Conservation (phyloP, 257 asterid species). For the Datura wrightii region DNA sequence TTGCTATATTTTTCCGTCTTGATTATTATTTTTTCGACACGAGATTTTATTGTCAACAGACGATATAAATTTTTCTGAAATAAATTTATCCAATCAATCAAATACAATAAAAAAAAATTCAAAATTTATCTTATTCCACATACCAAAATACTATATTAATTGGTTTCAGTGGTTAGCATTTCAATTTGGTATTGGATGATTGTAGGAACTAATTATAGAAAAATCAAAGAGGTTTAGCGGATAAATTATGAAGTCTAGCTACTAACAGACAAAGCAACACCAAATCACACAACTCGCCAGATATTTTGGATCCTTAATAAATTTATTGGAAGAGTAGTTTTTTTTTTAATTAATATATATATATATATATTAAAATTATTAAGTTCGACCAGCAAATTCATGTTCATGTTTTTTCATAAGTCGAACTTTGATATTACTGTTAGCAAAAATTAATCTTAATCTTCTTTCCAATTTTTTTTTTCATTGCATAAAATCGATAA, state of each 20-base stretch:
- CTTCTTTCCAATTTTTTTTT: neutral
- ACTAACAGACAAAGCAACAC: neutral
- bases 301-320: neutral
- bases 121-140: too few species aligned
- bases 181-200: neutral
- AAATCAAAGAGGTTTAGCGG: neutral
- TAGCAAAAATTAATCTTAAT: neutral
- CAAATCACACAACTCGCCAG: conserved; percentile 2
- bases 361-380: too few species aligned
- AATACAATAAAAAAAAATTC: too few species aligned
- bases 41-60: too few species aligned
- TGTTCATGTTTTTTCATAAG: too few species aligned
- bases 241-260: neutral
- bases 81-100: too few species aligned
- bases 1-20: too few species aligned
- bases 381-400: too few species aligned
- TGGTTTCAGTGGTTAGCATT: neutral
- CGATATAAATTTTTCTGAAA: too few species aligned
- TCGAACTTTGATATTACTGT: neutral
- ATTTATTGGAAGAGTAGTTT: neutral
- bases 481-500: too few species aligned
- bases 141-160: neutral
- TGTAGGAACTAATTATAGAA: neutral
- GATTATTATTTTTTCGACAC: too few species aligned
- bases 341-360: neutral